phyloP scores from a whole-genome alignment of 192 early-diverging fungal genomes.

The Rhizophagus sp. region DNA sequence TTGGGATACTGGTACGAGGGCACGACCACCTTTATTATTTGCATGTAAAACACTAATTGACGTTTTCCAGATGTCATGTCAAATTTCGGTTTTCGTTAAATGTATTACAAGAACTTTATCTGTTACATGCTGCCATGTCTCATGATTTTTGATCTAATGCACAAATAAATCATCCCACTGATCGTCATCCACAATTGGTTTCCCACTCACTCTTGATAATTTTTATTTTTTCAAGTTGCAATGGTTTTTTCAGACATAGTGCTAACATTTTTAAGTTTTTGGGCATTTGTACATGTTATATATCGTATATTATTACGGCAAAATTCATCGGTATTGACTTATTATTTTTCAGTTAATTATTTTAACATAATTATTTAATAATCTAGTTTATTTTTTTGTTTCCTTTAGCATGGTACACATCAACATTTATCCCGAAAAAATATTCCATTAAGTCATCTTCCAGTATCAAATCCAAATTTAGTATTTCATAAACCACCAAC shows the following conservation, averaged over 20 bases:
- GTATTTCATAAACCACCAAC: neutral
- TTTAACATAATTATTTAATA: neutral
- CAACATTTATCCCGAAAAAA: neutral
- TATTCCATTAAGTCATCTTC: neutral
- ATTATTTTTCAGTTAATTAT: neutral
- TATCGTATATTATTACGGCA: neutral
- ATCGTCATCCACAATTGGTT: no score
- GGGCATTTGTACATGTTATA: neutral
- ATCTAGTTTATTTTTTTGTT: neutral
- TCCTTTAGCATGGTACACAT: neutral
- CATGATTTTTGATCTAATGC: no score
- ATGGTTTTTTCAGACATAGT: neutral
- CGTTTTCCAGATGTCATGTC: no score
- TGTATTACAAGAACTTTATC: no score
- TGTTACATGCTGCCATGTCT: no score
- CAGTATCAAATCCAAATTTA: neutral
- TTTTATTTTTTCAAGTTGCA: neutral
- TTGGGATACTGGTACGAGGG: no score
- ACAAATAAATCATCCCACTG: no score
- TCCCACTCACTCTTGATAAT: no score
- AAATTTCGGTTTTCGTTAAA: no score
- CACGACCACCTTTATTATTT: no score
- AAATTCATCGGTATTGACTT: neutral
- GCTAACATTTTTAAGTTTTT: constrained; percentile 11
- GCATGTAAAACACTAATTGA: no score